These are phyloP conservation scores for Acacia acuminata DNA, from an alignment of 306 rosid species.

Conservation along the genomic window DNA sequence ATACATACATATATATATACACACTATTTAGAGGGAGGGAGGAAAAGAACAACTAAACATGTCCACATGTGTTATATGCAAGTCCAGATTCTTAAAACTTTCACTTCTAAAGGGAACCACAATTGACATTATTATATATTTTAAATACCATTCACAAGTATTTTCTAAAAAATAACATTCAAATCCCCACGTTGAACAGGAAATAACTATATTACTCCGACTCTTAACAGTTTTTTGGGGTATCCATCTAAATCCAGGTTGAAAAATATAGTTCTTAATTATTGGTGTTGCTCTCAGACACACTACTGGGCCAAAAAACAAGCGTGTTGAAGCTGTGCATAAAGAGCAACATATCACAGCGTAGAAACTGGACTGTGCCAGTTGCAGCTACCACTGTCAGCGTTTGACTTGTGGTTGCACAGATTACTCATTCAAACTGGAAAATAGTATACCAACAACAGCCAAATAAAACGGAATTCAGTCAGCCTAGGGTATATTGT, in stretches of 20 bases:
- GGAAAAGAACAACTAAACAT: not conserved
- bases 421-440: not conserved
- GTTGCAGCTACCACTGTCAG: slow-evolving; percentile 1
- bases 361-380: not conserved
- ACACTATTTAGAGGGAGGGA: not conserved
- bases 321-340: not conserved
- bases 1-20: too few relatives aligned
- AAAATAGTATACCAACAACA: not conserved
- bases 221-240: not conserved
- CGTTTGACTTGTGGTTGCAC: not conserved
- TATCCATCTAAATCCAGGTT: not conserved
- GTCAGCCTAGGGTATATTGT: not conserved
- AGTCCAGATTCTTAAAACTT: not conserved
- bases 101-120: not conserved
- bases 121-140: not conserved
- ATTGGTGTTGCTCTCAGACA: not conserved
- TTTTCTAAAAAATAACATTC: not conserved
- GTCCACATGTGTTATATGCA: not conserved
- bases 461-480: not conserved
- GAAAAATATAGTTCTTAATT: not conserved
- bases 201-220: not conserved
- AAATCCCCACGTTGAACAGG: not conserved
- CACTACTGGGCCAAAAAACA: not conserved
- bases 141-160: not conserved
- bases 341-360: not conserved